Percentiles rank a stretch among this genome's conserved stretches.
phyloP scores from a whole-genome alignment of 352 stramenopile species.

The Phytophthora tentaculata region DNA sequence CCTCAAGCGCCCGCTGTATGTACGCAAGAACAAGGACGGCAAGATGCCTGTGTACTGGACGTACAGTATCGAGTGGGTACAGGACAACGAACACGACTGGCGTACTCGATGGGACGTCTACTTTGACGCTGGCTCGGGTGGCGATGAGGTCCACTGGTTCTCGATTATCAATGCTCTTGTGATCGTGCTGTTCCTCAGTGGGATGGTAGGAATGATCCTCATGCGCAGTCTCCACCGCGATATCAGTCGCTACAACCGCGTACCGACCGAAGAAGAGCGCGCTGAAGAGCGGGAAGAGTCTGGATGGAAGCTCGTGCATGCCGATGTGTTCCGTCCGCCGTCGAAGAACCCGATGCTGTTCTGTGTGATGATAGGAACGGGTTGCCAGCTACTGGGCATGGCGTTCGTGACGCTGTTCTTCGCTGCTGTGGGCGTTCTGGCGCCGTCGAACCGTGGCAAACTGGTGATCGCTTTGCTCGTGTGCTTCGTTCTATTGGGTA shows the following conservation, averaged over 20 bases:
- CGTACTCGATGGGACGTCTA: conserved; percentile 99
- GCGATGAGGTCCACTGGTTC: conserved; percentile 99
- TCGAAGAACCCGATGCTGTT: conserved; percentile 96
- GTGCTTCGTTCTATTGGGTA: conserved; percentile 97
- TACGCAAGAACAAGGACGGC: conserved; percentile 84
- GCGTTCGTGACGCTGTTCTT: conserved; percentile 97
- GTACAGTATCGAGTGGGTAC: conserved; percentile 98
- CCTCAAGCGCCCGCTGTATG: conserved; percentile 73
- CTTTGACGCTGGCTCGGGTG: conserved; percentile 90
- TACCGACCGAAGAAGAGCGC: conserved; percentile 96
- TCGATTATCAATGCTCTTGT: conserved; percentile 99
- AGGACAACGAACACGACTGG: conserved; percentile 96
- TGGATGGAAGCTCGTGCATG: conserved; percentile 99
- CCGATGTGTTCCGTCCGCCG: conserved; percentile 98
- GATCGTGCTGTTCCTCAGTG: conserved; percentile 99
- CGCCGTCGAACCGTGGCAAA: conserved; percentile 96
- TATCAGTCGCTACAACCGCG: conserved; percentile 98
- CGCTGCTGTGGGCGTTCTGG: conserved; percentile 95
- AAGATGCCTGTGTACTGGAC: conserved; percentile 93
- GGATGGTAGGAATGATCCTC: conserved; percentile 99
- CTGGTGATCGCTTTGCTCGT: conserved; percentile 98
- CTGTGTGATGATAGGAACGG: conserved; percentile 97
- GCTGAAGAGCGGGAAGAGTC: conserved; percentile 98
- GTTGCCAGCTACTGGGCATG: conserved; percentile 98
- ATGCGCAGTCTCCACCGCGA: conserved; percentile 98